These are phyloP conservation scores for Backusella australiensis DNA, from an alignment of 192 early-diverging fungal species.

Conservation along the genomic window DNA sequence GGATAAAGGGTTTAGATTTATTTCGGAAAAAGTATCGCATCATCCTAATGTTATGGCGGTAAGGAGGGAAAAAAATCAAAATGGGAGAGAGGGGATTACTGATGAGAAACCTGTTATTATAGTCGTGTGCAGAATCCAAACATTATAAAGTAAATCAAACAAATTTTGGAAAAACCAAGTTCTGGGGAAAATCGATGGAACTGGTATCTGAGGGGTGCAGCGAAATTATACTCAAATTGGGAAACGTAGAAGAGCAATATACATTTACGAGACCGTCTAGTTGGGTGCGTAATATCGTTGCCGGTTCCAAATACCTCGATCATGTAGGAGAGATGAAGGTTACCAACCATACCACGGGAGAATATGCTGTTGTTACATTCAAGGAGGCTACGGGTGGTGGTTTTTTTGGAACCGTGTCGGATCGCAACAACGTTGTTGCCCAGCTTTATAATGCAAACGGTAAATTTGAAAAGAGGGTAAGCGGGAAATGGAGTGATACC, in stretches of 20 bases:
- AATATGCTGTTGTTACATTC: slow-evolving; percentile 70
- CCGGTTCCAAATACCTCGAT: slow-evolving; percentile 78
- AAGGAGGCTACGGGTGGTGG: slow-evolving; percentile 69
- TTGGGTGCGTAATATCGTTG: slow-evolving; percentile 85
- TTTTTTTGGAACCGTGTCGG: slow-evolving; percentile 48
- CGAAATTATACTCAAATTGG: slow-evolving; percentile 66
- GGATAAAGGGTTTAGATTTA: slow-evolving; percentile 82
- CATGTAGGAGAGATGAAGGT: slow-evolving; percentile 88
- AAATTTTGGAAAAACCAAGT: slow-evolving; percentile 84
- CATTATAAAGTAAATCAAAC: slow-evolving; percentile 84
- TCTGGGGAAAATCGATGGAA: slow-evolving; percentile 87
- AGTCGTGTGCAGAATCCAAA: slow-evolving; percentile 52
- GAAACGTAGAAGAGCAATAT: slow-evolving; percentile 67
- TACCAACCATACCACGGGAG: slow-evolving; percentile 65
- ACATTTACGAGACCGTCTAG: slow-evolving; percentile 85
- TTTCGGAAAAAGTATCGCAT: slow-evolving; percentile 95
- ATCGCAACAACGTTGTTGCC: slow-evolving; percentile 73
- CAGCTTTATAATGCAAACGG: slow-evolving; percentile 44
- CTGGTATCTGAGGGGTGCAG: slow-evolving; percentile 77
- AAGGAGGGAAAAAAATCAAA: slow-evolving; percentile 33
- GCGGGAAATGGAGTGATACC: slow-evolving; percentile 62
- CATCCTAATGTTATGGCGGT: slow-evolving; percentile 88
- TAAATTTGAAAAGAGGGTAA: slow-evolving; percentile 43
- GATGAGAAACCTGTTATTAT: slow-evolving; percentile 66
- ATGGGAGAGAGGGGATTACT: slow-evolving; percentile 66